These are phyloP conservation scores for Calonectria pseudoreteaudii DNA, from an alignment of 2,329 filamentous ascomycete genomes.

Conservation along the genomic window DNA sequence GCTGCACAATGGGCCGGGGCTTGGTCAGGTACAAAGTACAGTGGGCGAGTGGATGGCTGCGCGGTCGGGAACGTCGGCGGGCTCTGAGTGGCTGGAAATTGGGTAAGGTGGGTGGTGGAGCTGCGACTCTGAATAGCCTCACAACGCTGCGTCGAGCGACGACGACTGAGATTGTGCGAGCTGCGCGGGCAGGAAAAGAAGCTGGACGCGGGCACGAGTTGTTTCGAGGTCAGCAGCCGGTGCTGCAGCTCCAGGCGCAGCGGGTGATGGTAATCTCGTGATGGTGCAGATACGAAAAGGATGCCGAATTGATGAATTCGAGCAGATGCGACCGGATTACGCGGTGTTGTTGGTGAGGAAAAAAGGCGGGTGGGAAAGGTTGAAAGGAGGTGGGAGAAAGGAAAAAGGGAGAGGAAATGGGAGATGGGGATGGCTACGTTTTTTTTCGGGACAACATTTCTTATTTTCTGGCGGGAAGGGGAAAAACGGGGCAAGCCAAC, in stretches of 20 bases:
- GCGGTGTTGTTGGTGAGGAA: constrained; percentile 51
- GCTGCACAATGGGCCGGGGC: constrained; percentile 19
- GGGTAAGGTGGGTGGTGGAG: constrained; percentile 39
- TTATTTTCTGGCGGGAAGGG: constrained; percentile 56
- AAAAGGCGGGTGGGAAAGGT: constrained; percentile 44
- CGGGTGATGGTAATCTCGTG: constrained; percentile 51
- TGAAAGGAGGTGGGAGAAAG: constrained; percentile 36
- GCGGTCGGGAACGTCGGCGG: constrained; percentile 33
- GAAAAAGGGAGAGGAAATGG: constrained; percentile 41
- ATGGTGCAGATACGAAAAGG: constrained; percentile 49
- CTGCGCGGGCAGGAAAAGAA: constrained; percentile 33
- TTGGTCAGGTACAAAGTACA: constrained; percentile 26
- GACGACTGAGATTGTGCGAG: constrained; percentile 26
- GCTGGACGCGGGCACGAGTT: constrained; percentile 34
- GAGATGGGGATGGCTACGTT: constrained; percentile 64
- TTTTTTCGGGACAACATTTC: constrained; percentile 60
- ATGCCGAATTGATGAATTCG: constrained; percentile 58
- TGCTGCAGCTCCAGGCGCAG: constrained; percentile 46
- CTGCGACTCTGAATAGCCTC: constrained; percentile 55
- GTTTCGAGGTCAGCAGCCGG: constrained; percentile 41
- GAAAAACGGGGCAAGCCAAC: constrained; percentile 60
- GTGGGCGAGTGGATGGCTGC: constrained; percentile 25
- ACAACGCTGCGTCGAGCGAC: constrained; percentile 42
- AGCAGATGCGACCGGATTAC: constrained; percentile 41
- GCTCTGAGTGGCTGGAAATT: constrained; percentile 42